These are phyloP conservation scores for Pythium apleroticum DNA, from an alignment of 352 stramenopile genomes.

Conservation along the genomic window DNA sequence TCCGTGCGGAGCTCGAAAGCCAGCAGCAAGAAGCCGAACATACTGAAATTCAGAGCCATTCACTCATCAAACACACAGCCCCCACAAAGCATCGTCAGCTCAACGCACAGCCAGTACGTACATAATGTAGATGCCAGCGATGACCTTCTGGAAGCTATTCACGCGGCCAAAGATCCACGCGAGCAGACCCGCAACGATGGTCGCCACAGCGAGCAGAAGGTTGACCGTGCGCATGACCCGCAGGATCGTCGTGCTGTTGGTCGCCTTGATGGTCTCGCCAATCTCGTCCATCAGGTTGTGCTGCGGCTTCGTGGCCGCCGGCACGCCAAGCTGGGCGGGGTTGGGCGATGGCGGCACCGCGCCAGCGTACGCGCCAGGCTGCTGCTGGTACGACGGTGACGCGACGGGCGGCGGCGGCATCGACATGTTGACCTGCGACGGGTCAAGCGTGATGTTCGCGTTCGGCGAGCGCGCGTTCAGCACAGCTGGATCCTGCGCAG, in stretches of 20 bases:
- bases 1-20: slow-evolving; percentile 85
- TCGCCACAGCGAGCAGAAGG: slow-evolving; percentile 69
- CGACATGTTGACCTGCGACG: slow-evolving; percentile 27
- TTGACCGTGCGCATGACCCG: slow-evolving; percentile 79
- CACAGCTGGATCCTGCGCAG: slow-evolving; percentile 26
- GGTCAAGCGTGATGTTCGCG: slow-evolving; percentile 20
- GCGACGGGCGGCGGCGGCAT: slow-evolving; percentile 42
- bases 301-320: slow-evolving; percentile 30
- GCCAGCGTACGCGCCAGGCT: slow-evolving; percentile 20
- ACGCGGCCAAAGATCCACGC: slow-evolving; percentile 84
- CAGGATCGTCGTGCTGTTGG: slow-evolving; percentile 80
- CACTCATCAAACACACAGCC: neutral
- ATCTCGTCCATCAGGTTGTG: slow-evolving; percentile 87
- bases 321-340: slow-evolving; percentile 15
- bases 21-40: slow-evolving; percentile 79
- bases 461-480: slow-evolving; percentile 26
- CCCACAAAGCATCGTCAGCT: neutral
- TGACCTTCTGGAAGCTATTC: slow-evolving; percentile 74
- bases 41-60: slow-evolving; percentile 28
- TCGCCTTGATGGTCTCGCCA: slow-evolving; percentile 77
- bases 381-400: slow-evolving; percentile 38
- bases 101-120: slow-evolving; percentile 31
- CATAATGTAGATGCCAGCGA: slow-evolving; percentile 88
- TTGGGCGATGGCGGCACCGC: slow-evolving; percentile 22
- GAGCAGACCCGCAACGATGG: slow-evolving; percentile 65